Conservation (phyloP, 768 basidiomycete species). For the Gloeopeniophorella convolvens region DNA sequence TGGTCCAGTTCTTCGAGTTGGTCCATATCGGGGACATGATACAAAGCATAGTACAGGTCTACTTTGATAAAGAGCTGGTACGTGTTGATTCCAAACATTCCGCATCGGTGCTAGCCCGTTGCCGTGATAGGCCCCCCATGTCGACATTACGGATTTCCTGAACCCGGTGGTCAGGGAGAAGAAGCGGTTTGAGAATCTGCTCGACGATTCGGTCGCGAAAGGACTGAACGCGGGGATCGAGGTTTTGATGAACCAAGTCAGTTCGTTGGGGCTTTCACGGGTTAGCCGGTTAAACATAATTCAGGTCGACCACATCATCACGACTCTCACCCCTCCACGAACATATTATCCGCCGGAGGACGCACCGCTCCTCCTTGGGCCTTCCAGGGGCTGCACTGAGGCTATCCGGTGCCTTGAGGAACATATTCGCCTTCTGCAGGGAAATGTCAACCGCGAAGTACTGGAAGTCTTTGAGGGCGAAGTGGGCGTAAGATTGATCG, state of each 20-base stretch:
- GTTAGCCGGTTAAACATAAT: not conserved
- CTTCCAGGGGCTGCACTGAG: slow-evolving; percentile 83
- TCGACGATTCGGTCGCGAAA: slow-evolving; percentile 91
- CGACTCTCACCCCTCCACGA: slow-evolving; percentile 70
- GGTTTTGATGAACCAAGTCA: slow-evolving; percentile 88
- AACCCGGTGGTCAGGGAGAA: slow-evolving; percentile 93
- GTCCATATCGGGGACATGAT: slow-evolving; percentile 98
- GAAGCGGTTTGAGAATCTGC: slow-evolving; percentile 86
- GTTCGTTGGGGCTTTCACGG: slow-evolving; percentile 12
- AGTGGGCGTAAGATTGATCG: slow-evolving; percentile 69
- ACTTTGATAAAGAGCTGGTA: slow-evolving; percentile 94
- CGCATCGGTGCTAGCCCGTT: no score
- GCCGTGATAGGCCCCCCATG: slow-evolving; percentile 60
- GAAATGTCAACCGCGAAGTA: slow-evolving; percentile 93
- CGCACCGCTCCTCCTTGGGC: slow-evolving; percentile 69
- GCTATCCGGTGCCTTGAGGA: slow-evolving; percentile 83
- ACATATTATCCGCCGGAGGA: slow-evolving; percentile 91
- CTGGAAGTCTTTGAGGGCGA: slow-evolving; percentile 98
- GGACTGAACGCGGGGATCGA: slow-evolving; percentile 95
- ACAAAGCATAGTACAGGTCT: slow-evolving; percentile 95
- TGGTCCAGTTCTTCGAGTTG: slow-evolving; percentile 95
- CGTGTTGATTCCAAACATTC: slow-evolving; percentile 26
- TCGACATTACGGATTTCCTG: slow-evolving; percentile 89
- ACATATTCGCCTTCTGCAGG: slow-evolving; percentile 88
- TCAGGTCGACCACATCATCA: slow-evolving; percentile 90